Evolutionary conservation across 2,329 filamentous ascomycete genomes (phyloP).

Genomic region (Colletotrichum viniferum): DNA sequence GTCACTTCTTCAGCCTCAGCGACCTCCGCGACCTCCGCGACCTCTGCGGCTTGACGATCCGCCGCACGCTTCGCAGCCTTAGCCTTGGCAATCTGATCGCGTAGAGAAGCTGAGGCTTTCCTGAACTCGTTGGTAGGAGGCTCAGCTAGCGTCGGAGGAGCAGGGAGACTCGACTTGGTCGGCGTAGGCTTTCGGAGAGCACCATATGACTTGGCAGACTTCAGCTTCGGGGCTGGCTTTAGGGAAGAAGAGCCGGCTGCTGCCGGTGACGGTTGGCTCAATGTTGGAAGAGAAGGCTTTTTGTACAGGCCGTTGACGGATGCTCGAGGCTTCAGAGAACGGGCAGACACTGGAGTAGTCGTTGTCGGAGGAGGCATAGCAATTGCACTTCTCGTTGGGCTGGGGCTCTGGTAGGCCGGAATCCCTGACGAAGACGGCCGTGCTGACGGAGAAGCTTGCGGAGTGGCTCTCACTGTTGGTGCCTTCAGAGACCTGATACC

Average conservation of each 20-base stretch:
- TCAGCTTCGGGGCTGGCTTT: constrained; percentile 4
- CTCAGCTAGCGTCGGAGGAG: constrained; percentile 21
- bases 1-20: not conserved
- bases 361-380: constrained; percentile 37
- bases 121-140: constrained; percentile 24
- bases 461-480: constrained; percentile 30
- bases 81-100: constrained; percentile 92
- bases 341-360: constrained; percentile 49
- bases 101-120: constrained; percentile 80
- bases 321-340: constrained; percentile 53
- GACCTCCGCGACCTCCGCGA: constrained; percentile 6
- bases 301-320: constrained; percentile 58
- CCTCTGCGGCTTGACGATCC: constrained; percentile 33
- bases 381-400: constrained; percentile 39
- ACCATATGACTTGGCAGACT: constrained; percentile 12
- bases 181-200: constrained; percentile 1
- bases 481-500: constrained; percentile 39
- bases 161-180: not conserved
- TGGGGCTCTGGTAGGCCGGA: constrained; percentile 36
- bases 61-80: constrained; percentile 77
- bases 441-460: constrained; percentile 25
- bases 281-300: constrained; percentile 55
- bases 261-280: constrained; percentile 26
- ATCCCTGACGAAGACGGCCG: constrained; percentile 35
- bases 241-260: not conserved